Base-by-base conservation (phyloP, 441 rosid genomes). In the Populus trichocarpa region DNA sequence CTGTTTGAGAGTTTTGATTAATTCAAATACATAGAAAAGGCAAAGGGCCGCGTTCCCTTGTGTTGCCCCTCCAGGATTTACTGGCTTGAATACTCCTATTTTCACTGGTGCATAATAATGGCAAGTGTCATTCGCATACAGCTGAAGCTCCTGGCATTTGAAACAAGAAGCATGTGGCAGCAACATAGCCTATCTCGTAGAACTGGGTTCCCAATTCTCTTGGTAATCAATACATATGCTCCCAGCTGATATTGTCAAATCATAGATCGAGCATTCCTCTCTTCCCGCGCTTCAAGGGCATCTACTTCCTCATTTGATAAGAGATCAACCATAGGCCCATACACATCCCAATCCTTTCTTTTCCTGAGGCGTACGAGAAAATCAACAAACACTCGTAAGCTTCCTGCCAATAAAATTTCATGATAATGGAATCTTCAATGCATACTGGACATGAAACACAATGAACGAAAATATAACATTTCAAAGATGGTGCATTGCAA, bases 231-330 rank as follows among this genome's bases (percentile, higher is more conserved):
- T 22, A n/a, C 40, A n/a, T 4, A 38, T 5, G 57, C 26, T 46
- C 57, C 57, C 2, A 50, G 2, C 38, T 50, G 30, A 42, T 65
- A 40, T 25, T 23, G 46, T 10, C 14, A 40, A 36, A 16, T 64
- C 23, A 32, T 72, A 77, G 46, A 89, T 59, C 92, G 84, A 53
- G 81, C 82, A 73, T 79, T 84, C 83, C 83, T 88, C 79, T 89
- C 94, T 82, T 90, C 98, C 82, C 90, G 89, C 71, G 95, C 93
- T 89, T 93, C 98, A 76, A 93, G 95, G 3, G 91, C 93, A 85
- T 90, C 93, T 64, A 92, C 86, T 80, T 95, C 96, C 80, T 95
- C 97, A 18, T 84, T 91, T 35, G 99, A 92, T 79, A 92, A 84
- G 70, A 91, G 81, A 78, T 96, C 94, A 23, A 93, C 92, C 70